Conservation (phyloP, 805 yeast genomes). For the Kuraishia hungarica region DNA sequence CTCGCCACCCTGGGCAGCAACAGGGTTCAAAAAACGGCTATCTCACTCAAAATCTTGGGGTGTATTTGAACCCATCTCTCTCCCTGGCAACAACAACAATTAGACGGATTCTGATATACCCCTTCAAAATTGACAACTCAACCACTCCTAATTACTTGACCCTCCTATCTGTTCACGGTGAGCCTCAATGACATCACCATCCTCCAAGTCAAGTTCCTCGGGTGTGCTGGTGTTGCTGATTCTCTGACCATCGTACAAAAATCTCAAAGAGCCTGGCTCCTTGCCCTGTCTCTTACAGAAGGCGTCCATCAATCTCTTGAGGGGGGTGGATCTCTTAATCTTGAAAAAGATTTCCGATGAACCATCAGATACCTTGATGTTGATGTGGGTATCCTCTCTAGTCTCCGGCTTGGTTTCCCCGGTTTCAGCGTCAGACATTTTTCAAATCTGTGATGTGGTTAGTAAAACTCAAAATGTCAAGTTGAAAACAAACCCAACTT, state of each 20-base stretch:
- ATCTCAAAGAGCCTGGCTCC: constrained; percentile 71
- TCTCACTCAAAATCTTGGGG: neutral
- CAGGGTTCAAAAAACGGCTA: neutral
- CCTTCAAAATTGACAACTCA: neutral
- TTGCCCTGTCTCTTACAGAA: constrained; percentile 98
- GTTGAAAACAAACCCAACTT: too few species aligned
- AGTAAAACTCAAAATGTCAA: neutral
- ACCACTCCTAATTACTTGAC: neutral
- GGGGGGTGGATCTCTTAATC: constrained; percentile 85
- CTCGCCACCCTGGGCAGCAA: neutral
- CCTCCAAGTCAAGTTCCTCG: constrained; percentile 85
- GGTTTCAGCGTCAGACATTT: neutral
- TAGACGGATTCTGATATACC: neutral
- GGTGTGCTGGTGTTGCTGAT: constrained; percentile 87
- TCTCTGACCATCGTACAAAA: constrained; percentile 89
- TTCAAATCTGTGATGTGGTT: neutral
- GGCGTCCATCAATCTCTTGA: constrained; percentile 94
- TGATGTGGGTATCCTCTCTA: constrained; percentile 63
- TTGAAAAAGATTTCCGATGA: constrained; percentile 91
- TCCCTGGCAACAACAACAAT: neutral
- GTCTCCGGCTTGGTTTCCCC: constrained; percentile 39
- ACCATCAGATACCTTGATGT: constrained; percentile 91
- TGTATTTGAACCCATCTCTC: neutral
- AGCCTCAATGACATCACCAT: constrained; percentile 94
- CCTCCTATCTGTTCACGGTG: constrained; percentile 88